These are phyloP conservation scores for Aspergillus brunneoviolaceus DNA, from an alignment of 2,329 filamentous ascomycete species.

Conservation along the genomic window DNA sequence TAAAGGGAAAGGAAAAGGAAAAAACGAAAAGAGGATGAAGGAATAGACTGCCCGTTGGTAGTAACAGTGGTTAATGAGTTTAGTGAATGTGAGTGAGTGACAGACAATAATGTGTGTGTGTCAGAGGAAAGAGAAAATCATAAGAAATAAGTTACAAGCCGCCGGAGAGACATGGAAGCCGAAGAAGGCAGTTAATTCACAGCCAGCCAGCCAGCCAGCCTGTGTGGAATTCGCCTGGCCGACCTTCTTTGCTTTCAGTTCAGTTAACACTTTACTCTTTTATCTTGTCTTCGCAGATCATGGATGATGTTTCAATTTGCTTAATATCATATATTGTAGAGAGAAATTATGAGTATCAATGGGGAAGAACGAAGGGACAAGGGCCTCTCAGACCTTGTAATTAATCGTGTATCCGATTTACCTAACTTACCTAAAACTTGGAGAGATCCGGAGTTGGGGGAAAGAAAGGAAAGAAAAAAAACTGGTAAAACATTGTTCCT, in stretches of 20 bases:
- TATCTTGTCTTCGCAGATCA: background rate
- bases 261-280: too few species aligned
- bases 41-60: background rate
- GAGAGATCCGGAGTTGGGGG: background rate
- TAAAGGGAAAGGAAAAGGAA: conserved; percentile 18
- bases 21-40: conserved; percentile 13
- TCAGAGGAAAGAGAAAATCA: conserved; percentile 14
- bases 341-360: background rate
- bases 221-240: too few species aligned
- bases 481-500: conserved; percentile 17
- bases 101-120: conserved; percentile 4
- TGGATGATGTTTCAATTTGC: background rate
- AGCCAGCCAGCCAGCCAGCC: too few species aligned
- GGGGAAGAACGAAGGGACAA: background rate
- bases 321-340: background rate
- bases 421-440: background rate
- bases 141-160: conserved; percentile 19
- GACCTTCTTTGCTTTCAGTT: too few species aligned
- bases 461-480: conserved; percentile 19
- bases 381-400: background rate
- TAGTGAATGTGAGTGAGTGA: background rate
- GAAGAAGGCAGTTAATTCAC: conserved; percentile 13
- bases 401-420: background rate
- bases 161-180: conserved; percentile 18
- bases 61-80: background rate